phyloP scores from a whole-genome alignment of 2,329 filamentous ascomycete genomes.

The Penicillium sp. region DNA sequence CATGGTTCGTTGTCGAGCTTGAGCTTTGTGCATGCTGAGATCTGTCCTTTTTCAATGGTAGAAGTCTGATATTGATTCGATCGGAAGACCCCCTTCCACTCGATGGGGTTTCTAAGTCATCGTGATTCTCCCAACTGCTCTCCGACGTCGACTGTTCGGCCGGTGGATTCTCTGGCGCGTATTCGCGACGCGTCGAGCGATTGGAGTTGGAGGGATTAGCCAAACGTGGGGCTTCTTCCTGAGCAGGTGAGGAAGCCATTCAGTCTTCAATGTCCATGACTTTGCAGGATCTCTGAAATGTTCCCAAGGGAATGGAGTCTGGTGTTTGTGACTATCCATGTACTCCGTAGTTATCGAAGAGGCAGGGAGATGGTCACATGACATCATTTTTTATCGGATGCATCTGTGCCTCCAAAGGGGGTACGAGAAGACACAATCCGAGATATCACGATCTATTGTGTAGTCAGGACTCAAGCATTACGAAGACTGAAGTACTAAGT shows the following conservation, averaged over 20 bases:
- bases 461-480: too few species aligned
- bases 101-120: constrained; percentile 1
- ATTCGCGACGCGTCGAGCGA: not conserved
- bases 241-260: constrained; percentile 6
- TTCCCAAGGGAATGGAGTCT: too few species aligned
- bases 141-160: not conserved
- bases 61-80: constrained; percentile 16
- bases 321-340: not conserved
- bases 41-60: constrained; percentile 7
- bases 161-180: not conserved
- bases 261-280: constrained; percentile 3
- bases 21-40: not conserved
- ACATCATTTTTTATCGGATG: too few species aligned
- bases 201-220: constrained; percentile 5
- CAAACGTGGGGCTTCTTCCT: not conserved
- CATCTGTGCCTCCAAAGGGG: too few species aligned
- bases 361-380: constrained; percentile 4
- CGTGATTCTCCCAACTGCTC: not conserved
- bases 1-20: constrained; percentile 1
- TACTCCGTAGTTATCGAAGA: not conserved
- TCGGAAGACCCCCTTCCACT: constrained; percentile 14
- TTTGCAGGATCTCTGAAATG: not conserved
- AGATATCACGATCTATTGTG: too few species aligned
- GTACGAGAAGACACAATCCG: too few species aligned
- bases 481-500: not conserved